Percentiles rank a stretch among this genome's conserved stretches.
These are phyloP conservation scores for Puccinia coronata DNA, from an alignment of 1,284 basidiomycete species.

Conservation along the genomic window DNA sequence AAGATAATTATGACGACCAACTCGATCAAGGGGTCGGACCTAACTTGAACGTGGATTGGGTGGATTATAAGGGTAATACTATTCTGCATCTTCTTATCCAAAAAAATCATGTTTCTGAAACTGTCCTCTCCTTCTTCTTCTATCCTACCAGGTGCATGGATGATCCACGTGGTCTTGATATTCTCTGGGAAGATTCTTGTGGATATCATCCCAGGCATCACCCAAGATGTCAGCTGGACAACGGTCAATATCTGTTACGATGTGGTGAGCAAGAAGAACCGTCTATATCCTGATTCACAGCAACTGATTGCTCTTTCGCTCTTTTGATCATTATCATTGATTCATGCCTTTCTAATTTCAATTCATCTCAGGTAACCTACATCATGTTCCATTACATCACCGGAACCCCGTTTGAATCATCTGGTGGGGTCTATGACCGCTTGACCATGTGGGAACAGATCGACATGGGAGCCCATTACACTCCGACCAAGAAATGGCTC, in stretches of 20 bases:
- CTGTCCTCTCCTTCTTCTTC: not conserved
- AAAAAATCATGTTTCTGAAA: slow-evolving; percentile 11
- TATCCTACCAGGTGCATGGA: slow-evolving; percentile 76
- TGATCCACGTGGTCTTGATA: slow-evolving; percentile 94
- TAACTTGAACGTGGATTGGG: slow-evolving; percentile 97
- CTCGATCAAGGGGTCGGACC: slow-evolving; percentile 60
- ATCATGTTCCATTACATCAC: slow-evolving; percentile 99
- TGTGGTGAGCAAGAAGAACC: slow-evolving; percentile 66
- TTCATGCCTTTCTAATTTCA: not conserved
- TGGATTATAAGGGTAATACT: slow-evolving; percentile 84
- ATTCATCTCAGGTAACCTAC: slow-evolving; percentile 74
- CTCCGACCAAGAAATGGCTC: slow-evolving; percentile 97
- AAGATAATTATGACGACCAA: slow-evolving; percentile 60
- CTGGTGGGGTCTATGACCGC: slow-evolving; percentile 90
- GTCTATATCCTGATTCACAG: not conserved
- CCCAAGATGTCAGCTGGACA: slow-evolving; percentile 92
- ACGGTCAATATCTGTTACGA: slow-evolving; percentile 90
- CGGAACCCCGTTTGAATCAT: slow-evolving; percentile 91
- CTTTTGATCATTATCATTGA: not conserved
- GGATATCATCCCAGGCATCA: slow-evolving; percentile 91
- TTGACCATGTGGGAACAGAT: slow-evolving; percentile 99
- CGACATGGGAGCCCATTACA: slow-evolving; percentile 96
- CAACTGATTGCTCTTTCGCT: too few relatives aligned
- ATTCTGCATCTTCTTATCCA: not conserved
- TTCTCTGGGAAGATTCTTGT: slow-evolving; percentile 85